Conservation (phyloP, 352 stramenopile species). For the Blastocystis sp. region DNA sequence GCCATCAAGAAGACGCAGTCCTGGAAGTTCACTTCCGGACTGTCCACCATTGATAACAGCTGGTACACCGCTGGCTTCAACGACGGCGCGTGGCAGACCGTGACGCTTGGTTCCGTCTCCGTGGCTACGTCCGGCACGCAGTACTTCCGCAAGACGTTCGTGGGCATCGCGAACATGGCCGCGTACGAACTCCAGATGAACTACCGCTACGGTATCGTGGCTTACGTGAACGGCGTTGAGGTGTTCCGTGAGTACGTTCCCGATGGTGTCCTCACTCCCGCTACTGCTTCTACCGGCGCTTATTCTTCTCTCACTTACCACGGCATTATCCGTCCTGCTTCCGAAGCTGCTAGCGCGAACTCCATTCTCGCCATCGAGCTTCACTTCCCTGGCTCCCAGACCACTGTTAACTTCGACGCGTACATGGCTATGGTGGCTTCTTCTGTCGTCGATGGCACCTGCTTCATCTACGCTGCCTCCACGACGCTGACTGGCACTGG, state of each 20-base stretch:
- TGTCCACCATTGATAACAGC: not conserved
- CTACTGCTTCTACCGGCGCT: constrained; percentile 9
- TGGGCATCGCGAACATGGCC: constrained; percentile 9
- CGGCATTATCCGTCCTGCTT: not conserved
- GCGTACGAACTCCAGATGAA: constrained; percentile 8
- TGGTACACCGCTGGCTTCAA: not conserved
- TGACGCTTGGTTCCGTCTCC: not conserved
- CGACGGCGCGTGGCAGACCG: constrained; percentile 3
- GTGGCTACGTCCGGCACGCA: constrained; percentile 5
- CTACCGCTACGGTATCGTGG: constrained; percentile 41
- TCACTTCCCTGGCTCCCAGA: not conserved
- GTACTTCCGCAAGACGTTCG: constrained; percentile 62
- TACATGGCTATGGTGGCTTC: constrained; percentile 10
- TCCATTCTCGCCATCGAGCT: constrained; percentile 34
- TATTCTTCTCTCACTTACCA: not conserved
- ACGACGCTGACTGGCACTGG: not conserved
- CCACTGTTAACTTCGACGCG: constrained; percentile 24
- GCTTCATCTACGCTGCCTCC: constrained; percentile 21
- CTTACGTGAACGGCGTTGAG: constrained; percentile 63
- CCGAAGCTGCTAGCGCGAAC: not conserved
- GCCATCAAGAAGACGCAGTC: not conserved
- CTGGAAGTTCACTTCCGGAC: not conserved
- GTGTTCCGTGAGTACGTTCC: constrained; percentile 58
- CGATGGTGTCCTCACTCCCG: constrained; percentile 15
- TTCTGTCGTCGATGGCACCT: not conserved